phyloP scores from a whole-genome alignment of 2,329 filamentous ascomycete species.

The Acephala macrosclerotiorum region DNA sequence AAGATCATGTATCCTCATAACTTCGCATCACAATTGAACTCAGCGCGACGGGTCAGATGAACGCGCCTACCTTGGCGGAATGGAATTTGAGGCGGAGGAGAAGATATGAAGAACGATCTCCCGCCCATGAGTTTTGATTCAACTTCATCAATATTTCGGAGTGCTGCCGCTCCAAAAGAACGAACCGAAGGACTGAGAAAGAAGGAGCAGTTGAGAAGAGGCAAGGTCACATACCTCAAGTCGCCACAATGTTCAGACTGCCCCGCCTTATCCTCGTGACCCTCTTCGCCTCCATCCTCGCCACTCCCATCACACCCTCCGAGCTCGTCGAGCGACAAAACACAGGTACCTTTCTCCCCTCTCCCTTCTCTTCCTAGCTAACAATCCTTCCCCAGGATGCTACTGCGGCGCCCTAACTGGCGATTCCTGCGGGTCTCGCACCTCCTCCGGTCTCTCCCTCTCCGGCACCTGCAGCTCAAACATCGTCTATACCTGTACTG shows the following conservation, averaged over 20 bases:
- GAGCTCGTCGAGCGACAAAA: conserved; percentile 9
- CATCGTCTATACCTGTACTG: conserved; percentile 9
- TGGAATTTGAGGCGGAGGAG: too few species aligned
- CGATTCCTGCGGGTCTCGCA: conserved; percentile 15
- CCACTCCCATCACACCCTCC: neutral
- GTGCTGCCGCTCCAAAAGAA: too few species aligned
- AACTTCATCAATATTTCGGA: neutral
- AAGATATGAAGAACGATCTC: too few species aligned
- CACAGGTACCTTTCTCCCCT: conserved; percentile 1
- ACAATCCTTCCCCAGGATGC: conserved; percentile 5
- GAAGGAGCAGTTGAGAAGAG: too few species aligned
- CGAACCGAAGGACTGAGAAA: too few species aligned
- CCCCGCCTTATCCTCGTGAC: neutral
- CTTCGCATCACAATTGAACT: too few species aligned
- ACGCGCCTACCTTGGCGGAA: too few species aligned
- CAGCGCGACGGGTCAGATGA: too few species aligned
- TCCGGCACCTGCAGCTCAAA: conserved; percentile 1
- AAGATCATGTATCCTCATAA: conserved; percentile 1
- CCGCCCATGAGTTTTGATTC: neutral
- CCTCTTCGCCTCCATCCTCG: conserved; percentile 1
- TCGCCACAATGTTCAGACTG: neutral
- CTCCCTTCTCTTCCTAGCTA: neutral
- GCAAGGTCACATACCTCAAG: too few species aligned
- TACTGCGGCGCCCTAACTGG: conserved; percentile 21
- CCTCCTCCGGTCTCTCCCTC: conserved; percentile 16